Percentiles rank a stretch among this genome's conserved stretches.
Evolutionary conservation across 164 flowering plant species (phyloP).

Genomic region (Stephania japonica): DNA sequence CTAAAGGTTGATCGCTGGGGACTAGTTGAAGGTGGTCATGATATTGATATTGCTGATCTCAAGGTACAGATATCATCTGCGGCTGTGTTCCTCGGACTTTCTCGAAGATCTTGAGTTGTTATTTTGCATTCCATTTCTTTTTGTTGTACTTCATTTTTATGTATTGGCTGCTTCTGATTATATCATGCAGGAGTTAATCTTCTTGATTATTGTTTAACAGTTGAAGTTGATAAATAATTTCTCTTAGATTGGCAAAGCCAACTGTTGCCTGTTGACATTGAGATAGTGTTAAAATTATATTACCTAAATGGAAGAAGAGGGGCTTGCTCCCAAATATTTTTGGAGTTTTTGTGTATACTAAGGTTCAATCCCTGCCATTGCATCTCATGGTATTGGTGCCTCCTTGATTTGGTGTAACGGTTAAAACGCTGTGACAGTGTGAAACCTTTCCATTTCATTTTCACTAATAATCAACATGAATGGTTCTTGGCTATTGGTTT

Average conservation of each 20-base stretch:
- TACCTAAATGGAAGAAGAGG: background rate
- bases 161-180: background rate
- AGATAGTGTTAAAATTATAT: background rate
- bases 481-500: background rate
- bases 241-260: background rate
- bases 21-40: slow-evolving; percentile 98
- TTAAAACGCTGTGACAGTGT: no score
- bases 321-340: background rate
- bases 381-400: background rate
- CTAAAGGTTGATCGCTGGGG: slow-evolving; percentile 89
- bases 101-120: slow-evolving; percentile 29
- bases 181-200: background rate
- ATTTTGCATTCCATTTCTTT: background rate
- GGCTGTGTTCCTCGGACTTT: slow-evolving; percentile 72
- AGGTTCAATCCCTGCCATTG: background rate
- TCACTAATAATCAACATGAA: background rate
- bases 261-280: background rate
- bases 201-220: background rate
- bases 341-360: background rate
- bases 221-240: background rate
- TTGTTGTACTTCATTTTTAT: background rate
- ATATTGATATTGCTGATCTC: slow-evolving; percentile 88
- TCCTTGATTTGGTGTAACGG: background rate
- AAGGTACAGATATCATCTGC: slow-evolving; percentile 83
- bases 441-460: background rate